Evolutionary conservation across 2,329 filamentous ascomycete species (phyloP).

Genomic region (Penicillium sp.): DNA sequence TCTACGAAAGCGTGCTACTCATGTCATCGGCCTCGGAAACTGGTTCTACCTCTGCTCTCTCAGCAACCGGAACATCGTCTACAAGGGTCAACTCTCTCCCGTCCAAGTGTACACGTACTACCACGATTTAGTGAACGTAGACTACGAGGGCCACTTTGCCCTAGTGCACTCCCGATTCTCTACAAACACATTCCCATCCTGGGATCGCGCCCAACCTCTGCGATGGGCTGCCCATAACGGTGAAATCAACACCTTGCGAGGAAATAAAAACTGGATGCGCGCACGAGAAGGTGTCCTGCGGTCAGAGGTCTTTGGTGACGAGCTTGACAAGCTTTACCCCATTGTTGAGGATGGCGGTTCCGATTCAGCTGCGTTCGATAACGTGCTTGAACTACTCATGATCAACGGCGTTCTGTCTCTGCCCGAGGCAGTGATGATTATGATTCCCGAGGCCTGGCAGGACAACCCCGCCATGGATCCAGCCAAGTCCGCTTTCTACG

Average conservation of each 20-base stretch:
- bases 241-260: constrained; percentile 95
- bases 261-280: constrained; percentile 99
- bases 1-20: constrained; percentile 89
- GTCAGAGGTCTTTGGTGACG: constrained; percentile 87
- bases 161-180: constrained; percentile 96
- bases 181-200: constrained; percentile 96
- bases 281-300: constrained; percentile 93
- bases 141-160: constrained; percentile 96
- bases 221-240: constrained; percentile 98
- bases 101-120: constrained; percentile 98
- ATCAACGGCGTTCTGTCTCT: constrained; percentile 95
- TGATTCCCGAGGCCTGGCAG: constrained; percentile 98
- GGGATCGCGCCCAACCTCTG: constrained; percentile 94
- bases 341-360: constrained; percentile 96
- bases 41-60: constrained; percentile 99
- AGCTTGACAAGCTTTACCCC: constrained; percentile 85
- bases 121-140: constrained; percentile 92
- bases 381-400: constrained; percentile 86
- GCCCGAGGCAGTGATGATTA: constrained; percentile 95
- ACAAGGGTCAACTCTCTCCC: constrained; percentile 94
- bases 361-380: constrained; percentile 95
- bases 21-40: constrained; percentile 91
- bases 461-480: constrained; percentile 89
- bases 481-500: constrained; percentile 94
- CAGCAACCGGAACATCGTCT: constrained; percentile 97